A percentile compares a stretch with the other conserved stretches of the same genome.
Conservation (phyloP, 805 yeast species). For the Scheffersomyces spartinae region DNA sequence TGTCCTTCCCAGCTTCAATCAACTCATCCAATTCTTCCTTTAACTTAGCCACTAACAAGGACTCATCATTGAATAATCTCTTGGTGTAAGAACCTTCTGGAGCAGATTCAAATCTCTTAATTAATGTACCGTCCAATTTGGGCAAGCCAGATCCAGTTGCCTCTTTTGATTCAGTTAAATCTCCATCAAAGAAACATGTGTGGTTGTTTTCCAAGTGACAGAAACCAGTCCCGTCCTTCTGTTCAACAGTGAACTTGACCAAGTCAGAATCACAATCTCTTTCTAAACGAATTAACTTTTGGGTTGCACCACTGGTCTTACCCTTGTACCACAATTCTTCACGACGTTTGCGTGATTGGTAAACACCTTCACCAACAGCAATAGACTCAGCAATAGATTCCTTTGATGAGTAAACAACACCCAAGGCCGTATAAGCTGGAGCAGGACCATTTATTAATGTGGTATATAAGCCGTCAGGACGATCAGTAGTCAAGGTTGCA, state of each 20-base stretch:
- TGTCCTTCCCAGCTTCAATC: conserved; percentile 55
- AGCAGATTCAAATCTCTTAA: conserved; percentile 51
- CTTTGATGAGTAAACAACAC: conserved; percentile 81
- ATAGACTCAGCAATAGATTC: conserved; percentile 79
- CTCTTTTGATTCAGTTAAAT: conserved; percentile 14
- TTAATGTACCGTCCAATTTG: conserved; percentile 55
- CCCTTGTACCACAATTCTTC: conserved; percentile 96
- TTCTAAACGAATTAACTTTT: conserved; percentile 52
- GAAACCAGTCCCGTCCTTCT: conserved; percentile 71
- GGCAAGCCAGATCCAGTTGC: conserved; percentile 57
- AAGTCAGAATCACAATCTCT: conserved; percentile 92
- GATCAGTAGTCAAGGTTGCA: conserved; percentile 58
- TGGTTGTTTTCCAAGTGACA: conserved; percentile 70
- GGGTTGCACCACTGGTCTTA: conserved; percentile 92
- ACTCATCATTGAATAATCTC: conserved; percentile 71
- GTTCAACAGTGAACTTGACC: conserved; percentile 75
- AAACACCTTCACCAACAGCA: conserved; percentile 75
- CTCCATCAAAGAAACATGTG: conserved; percentile 60
- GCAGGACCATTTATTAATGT: conserved; percentile 74
- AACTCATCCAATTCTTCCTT: conserved; percentile 95
- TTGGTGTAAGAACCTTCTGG: conserved; percentile 94
- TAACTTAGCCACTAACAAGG: conserved; percentile 72
- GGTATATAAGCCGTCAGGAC: conserved; percentile 76
- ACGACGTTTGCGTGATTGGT: conserved; percentile 69
- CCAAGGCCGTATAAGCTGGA: conserved; percentile 42